phyloP scores from a whole-genome alignment of 371 early-diverging fungal genomes.

The Lichtheimia ornata region DNA sequence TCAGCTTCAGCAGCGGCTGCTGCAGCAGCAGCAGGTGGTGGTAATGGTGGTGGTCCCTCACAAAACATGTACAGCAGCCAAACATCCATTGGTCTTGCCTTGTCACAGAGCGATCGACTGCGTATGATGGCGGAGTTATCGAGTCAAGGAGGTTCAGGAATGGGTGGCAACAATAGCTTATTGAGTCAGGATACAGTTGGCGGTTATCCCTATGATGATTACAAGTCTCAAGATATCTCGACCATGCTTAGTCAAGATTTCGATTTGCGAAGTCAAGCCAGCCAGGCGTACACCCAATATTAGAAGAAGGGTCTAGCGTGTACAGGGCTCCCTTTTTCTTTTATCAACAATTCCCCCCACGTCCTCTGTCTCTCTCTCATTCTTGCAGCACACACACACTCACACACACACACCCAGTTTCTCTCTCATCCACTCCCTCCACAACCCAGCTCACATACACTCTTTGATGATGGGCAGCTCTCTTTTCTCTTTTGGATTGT shows the following conservation, averaged over 20 bases:
- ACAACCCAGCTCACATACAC: too few species aligned
- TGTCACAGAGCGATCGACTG: slow-evolving; percentile 70
- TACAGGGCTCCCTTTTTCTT: too few species aligned
- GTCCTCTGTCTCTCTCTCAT: too few species aligned
- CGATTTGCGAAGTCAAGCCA: slow-evolving; percentile 52
- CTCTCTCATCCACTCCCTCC: too few species aligned
- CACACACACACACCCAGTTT: too few species aligned
- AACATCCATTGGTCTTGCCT: slow-evolving; percentile 51
- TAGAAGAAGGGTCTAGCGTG: slow-evolving; percentile 12
- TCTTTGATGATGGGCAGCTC: too few species aligned
- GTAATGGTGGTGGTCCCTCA: slow-evolving; percentile 10
- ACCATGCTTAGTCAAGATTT: slow-evolving; percentile 52
- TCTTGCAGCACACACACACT: too few species aligned
- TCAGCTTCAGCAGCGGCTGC: background rate
- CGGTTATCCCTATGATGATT: slow-evolving; percentile 50
- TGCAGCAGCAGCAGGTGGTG: background rate
- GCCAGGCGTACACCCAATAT: slow-evolving; percentile 51
- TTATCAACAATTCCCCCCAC: too few species aligned
- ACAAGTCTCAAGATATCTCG: slow-evolving; percentile 63
- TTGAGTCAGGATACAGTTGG: slow-evolving; percentile 58
- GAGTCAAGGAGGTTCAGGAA: slow-evolving; percentile 29
- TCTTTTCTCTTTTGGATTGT: too few species aligned
- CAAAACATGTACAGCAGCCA: slow-evolving; percentile 57
- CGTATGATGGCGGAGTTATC: slow-evolving; percentile 57
- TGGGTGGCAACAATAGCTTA: slow-evolving; percentile 6